Base-by-base conservation (phyloP, 768 basidiomycete genomes). In the Lactarius akahatsu region DNA sequence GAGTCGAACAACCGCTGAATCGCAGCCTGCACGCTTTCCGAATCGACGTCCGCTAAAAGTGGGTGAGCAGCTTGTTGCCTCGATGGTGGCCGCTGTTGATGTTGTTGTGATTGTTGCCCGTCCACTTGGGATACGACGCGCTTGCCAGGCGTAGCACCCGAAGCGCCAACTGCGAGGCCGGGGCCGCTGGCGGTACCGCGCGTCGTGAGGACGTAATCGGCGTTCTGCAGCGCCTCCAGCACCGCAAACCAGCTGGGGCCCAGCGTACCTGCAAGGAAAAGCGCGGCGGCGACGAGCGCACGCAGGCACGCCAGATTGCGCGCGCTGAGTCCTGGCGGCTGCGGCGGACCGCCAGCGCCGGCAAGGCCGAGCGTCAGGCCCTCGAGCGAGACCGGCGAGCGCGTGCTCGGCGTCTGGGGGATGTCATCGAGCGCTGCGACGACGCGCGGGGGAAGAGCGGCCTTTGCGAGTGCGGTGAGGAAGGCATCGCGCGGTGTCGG, bases 161-260 rank as follows among this genome's bases (percentile, higher is more conserved):
- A 45, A 43, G 71, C 65, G 38, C 71, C 68, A 59, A 71, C 69
- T 63, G 60, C 66, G 28, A 65, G 45, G 6, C 50, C 10, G 65
- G 43, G 5, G 64, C 61, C 1, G 62, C 30, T 11, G 41, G 71
- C n/a, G 66, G 71, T 40, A 81, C 85, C 76, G 86, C 89, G 71
- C 83, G 66, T 79, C 10, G 85, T 85, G 23, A 98, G 80, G 23
- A 99, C 91, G 71, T 94, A 94, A 72, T 96, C 95, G 8, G 96
- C 96, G 70, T 95, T 98, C 77, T 98, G 96, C 28, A 98, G 77
- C 1, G 90, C 87, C 73, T 98, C 96, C 61, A 98, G 80, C 10
- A 98, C 84, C 55, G 89, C 83, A 75, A 92, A 96, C 96, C 96
- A 98, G 66, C 90, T 93, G 65, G 88, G 84, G n/a, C 89, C 94